Percentiles rank a stretch among this genome's conserved stretches.
Evolutionary conservation across 495 filamentous ascomycete species (phyloP).

Genomic region (Aspergillus sclerotiicarbonarius): DNA sequence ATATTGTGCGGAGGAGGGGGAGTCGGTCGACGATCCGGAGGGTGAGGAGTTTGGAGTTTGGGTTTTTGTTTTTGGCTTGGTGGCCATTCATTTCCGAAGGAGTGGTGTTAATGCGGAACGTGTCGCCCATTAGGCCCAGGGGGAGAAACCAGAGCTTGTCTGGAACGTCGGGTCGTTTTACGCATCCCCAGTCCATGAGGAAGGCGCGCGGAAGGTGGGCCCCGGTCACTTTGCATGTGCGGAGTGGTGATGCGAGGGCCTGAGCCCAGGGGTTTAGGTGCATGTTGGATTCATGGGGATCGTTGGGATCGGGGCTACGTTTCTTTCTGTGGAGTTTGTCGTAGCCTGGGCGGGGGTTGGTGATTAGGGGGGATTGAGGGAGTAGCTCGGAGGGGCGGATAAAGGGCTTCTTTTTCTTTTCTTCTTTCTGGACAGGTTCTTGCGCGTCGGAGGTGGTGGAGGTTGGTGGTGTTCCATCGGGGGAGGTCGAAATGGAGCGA

Average conservation of each 20-base stretch:
- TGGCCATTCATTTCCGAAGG: not conserved
- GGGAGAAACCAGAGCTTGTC: conserved; percentile 60
- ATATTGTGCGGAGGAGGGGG: conserved; percentile 23
- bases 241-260: conserved; percentile 62
- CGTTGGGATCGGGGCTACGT: conserved; percentile 37
- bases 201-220: conserved; percentile 60
- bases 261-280: conserved; percentile 44
- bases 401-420: not conserved
- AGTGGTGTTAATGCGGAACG: conserved; percentile 5
- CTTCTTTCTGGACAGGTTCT: not conserved
- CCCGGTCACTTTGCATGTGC: conserved; percentile 59
- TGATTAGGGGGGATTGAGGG: conserved; percentile 41
- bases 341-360: conserved; percentile 17
- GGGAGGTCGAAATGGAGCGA: conserved; percentile 6
- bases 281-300: conserved; percentile 39
- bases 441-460: conserved; percentile 6
- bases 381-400: conserved; percentile 35
- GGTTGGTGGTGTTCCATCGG: conserved; percentile 1
- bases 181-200: conserved; percentile 59
- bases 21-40: conserved; percentile 32
- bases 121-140: conserved; percentile 39
- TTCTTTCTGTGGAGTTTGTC: conserved; percentile 25
- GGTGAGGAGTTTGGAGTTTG: conserved; percentile 18
- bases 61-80: not conserved
- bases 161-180: conserved; percentile 52